These are phyloP conservation scores for Solanum lycopersicoides DNA, from an alignment of 257 asterid genomes.

Conservation along the genomic window DNA sequence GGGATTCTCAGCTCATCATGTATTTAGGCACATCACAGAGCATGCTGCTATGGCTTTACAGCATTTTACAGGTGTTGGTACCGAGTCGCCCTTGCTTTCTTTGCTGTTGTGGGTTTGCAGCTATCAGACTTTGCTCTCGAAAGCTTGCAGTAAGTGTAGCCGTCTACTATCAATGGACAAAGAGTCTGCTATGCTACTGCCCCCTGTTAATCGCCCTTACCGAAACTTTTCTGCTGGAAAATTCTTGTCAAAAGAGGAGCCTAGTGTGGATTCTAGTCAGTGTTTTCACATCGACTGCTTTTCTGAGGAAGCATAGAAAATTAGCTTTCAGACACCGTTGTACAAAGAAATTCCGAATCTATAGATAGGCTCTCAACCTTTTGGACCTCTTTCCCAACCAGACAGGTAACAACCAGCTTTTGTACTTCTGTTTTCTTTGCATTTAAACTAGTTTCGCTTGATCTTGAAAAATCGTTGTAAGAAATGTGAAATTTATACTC, in stretches of 20 bases:
- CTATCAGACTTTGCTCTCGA: slow-evolving; percentile 58
- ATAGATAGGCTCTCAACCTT: not conserved
- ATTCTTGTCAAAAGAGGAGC: slow-evolving; percentile 13
- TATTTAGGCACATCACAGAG: slow-evolving; percentile 65
- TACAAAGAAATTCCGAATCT: not conserved
- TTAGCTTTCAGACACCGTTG: not conserved
- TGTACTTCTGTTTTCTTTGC: not conserved
- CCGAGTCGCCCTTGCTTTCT: slow-evolving; percentile 38
- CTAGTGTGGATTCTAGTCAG: slow-evolving; percentile 19
- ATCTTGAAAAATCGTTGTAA: not conserved
- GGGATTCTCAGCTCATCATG: slow-evolving; percentile 62
- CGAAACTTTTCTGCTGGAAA: slow-evolving; percentile 25
- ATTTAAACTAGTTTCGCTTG: not conserved
- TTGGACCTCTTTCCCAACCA: not conserved
- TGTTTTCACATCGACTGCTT: slow-evolving; percentile 73
- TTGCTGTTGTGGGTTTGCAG: slow-evolving; percentile 84
- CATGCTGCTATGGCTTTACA: slow-evolving; percentile 93
- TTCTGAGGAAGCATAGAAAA: slow-evolving; percentile 33
- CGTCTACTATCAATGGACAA: slow-evolving; percentile 73
- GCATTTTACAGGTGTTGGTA: slow-evolving; percentile 41
- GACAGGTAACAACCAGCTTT: not conserved
- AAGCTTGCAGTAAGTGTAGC: slow-evolving; percentile 84
- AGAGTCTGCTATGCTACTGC: slow-evolving; percentile 59
- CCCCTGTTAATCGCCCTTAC: slow-evolving; percentile 71
- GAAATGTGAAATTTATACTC: not conserved